A percentile compares a stretch with the other conserved stretches of the same genome.
phyloP scores from a whole-genome alignment of 768 basidiomycete genomes.

The Termitomyces sp. region DNA sequence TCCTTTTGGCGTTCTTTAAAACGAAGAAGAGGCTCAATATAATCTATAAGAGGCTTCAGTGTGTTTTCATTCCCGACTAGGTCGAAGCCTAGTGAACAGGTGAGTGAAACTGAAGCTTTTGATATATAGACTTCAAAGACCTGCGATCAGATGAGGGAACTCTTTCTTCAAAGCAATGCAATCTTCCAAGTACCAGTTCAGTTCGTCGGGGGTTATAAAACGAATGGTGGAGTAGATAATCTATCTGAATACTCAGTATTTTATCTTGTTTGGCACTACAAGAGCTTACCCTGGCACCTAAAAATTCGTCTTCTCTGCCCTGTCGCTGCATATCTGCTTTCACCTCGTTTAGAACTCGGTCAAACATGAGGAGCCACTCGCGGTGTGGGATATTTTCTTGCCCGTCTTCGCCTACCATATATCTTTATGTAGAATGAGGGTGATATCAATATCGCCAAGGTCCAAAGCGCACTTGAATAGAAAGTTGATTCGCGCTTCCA shows the following conservation, averaged over 20 bases:
- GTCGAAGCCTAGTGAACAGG: slow-evolving; percentile 54
- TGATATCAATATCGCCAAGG: background rate
- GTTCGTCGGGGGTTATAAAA: slow-evolving; percentile 44
- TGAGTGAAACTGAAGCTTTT: background rate
- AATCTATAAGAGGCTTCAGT: slow-evolving; percentile 53
- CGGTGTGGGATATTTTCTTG: slow-evolving; percentile 51
- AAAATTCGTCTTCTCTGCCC: slow-evolving; percentile 55
- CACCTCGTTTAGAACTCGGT: slow-evolving; percentile 45
- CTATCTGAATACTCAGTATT: slow-evolving; percentile 25
- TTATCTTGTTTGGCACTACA: background rate
- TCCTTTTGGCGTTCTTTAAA: slow-evolving; percentile 56
- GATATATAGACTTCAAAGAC: slow-evolving; percentile 24
- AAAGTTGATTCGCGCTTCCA: slow-evolving; percentile 68
- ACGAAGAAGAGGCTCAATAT: slow-evolving; percentile 51
- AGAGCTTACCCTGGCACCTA: slow-evolving; percentile 53
- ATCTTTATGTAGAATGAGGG: slow-evolving; percentile 26
- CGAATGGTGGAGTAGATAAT: slow-evolving; percentile 69
- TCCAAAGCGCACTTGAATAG: slow-evolving; percentile 36
- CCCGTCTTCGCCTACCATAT: slow-evolving; percentile 54
- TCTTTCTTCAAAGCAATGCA: slow-evolving; percentile 68
- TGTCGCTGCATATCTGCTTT: slow-evolving; percentile 43
- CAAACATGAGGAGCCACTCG: slow-evolving; percentile 52
- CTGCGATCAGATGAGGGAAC: slow-evolving; percentile 69
- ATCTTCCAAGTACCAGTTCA: slow-evolving; percentile 68
- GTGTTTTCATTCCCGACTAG: slow-evolving; percentile 73